phyloP scores from a whole-genome alignment of 768 basidiomycete species.

The Boletus sensibilis region DNA sequence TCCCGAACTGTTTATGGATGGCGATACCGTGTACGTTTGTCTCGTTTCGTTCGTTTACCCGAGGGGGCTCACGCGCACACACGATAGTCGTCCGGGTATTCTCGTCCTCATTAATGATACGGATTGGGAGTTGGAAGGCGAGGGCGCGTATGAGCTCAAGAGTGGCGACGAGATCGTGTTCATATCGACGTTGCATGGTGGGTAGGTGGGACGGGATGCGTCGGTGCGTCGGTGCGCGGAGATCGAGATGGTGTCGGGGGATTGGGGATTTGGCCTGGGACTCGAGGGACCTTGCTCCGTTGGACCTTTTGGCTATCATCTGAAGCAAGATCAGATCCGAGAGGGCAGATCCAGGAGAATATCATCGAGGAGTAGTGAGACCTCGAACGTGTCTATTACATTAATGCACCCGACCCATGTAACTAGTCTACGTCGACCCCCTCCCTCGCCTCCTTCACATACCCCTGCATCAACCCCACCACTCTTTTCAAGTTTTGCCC shows the following conservation, averaged over 20 bases:
- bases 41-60: too few relatives aligned
- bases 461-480: slow-evolving; percentile 64
- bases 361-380: not conserved
- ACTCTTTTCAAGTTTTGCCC: slow-evolving; percentile 75
- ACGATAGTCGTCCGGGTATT: slow-evolving; percentile 87
- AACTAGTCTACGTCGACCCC: not conserved
- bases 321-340: not conserved
- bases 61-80: not conserved
- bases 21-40: slow-evolving; percentile 71
- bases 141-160: slow-evolving; percentile 78
- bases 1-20: slow-evolving; percentile 86
- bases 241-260: not conserved
- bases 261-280: too few relatives aligned
- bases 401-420: not conserved
- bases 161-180: slow-evolving; percentile 90
- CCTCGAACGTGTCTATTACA: not conserved
- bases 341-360: not conserved
- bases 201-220: not conserved
- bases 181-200: slow-evolving; percentile 92
- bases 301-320: not conserved
- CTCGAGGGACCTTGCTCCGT: not conserved
- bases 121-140: slow-evolving; percentile 97
- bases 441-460: slow-evolving; percentile 53
- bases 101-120: slow-evolving; percentile 96
- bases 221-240: not conserved